Evolutionary conservation across 257 asterid species (phyloP).

Genomic region (Solanum piurae): DNA sequence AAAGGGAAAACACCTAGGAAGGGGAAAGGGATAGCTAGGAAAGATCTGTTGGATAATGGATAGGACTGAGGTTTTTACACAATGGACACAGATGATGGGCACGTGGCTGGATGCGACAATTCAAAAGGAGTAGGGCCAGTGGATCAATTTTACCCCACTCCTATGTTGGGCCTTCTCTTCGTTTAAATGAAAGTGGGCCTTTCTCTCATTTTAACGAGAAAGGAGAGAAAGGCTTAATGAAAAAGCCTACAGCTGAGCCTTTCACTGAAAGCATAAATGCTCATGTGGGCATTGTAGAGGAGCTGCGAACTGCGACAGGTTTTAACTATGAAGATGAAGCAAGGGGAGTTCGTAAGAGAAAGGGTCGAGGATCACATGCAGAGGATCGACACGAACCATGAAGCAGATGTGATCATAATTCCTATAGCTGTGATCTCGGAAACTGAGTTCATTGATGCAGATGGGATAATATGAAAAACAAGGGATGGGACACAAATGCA

Average conservation of each 20-base stretch:
- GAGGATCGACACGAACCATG: background rate
- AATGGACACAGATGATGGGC: background rate
- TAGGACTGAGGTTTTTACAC: background rate
- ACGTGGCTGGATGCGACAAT: background rate
- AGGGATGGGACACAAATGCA: background rate
- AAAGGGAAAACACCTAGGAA: background rate
- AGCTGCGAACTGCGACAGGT: background rate
- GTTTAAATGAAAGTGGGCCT: background rate
- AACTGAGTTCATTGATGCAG: background rate
- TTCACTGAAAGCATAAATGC: background rate
- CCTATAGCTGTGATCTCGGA: background rate
- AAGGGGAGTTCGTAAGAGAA: background rate
- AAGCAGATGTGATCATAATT: background rate
- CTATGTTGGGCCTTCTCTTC: background rate
- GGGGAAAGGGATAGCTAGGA: background rate
- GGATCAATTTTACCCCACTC: background rate
- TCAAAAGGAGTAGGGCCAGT: background rate
- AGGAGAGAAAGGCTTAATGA: no score
- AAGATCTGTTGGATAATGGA: background rate
- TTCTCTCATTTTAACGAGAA: background rate
- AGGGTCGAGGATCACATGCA: background rate
- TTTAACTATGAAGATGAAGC: background rate
- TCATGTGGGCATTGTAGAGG: background rate
- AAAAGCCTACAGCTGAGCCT: background rate
- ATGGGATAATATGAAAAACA: background rate